Evolutionary conservation across 1,284 basidiomycete genomes (phyloP).

Genomic region (Ganoderma lucidum): DNA sequence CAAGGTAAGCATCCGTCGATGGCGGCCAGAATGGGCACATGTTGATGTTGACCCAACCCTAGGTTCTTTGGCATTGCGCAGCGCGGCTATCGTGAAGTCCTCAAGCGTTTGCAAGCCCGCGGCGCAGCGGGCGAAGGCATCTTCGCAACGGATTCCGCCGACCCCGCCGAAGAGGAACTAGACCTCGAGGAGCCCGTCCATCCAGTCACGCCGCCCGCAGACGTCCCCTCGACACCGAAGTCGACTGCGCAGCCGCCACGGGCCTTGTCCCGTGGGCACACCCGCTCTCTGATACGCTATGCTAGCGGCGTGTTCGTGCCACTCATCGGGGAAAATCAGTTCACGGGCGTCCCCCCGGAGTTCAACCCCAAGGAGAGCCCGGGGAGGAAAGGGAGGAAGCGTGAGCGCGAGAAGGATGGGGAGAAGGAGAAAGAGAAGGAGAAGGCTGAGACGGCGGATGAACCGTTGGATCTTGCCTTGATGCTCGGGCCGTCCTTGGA

Average conservation of each 20-base stretch:
- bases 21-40: neutral
- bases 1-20: constrained; percentile 42
- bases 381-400: constrained; percentile 22
- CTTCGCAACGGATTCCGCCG: constrained; percentile 5
- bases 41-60: neutral
- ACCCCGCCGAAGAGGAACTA: constrained; percentile 14
- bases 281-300: constrained; percentile 19
- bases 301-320: constrained; percentile 5
- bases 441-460: neutral
- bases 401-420: constrained; percentile 21
- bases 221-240: constrained; percentile 41
- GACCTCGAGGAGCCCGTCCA: constrained; percentile 15
- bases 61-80: constrained; percentile 68
- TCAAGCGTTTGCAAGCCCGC: constrained; percentile 39
- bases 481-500: constrained; percentile 35
- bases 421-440: constrained; percentile 5
- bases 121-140: neutral
- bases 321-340: constrained; percentile 30
- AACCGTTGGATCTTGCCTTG: constrained; percentile 30
- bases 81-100: constrained; percentile 66
- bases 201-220: constrained; percentile 37
- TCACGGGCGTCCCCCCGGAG: constrained; percentile 34
- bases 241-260: constrained; percentile 2
- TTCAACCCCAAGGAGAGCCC: constrained; percentile 26
- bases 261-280: constrained; percentile 40